Evolutionary conservation across 73 alveolate species (phyloP).

Genomic region (Paramecium caudatum): DNA sequence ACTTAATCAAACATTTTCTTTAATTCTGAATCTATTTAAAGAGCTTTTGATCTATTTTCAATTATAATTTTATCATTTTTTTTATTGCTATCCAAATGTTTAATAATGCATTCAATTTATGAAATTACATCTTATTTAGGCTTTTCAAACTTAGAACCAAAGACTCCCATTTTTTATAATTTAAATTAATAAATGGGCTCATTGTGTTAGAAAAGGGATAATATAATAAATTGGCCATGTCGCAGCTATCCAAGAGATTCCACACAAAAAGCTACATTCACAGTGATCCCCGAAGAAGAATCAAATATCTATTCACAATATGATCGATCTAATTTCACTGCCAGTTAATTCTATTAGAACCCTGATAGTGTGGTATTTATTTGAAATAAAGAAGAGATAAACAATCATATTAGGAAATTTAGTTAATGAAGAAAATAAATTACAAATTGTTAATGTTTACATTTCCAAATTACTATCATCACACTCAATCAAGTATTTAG

Average conservation of each 20-base stretch:
- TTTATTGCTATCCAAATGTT: too few relatives aligned
- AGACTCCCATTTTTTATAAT: too few relatives aligned
- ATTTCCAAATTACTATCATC: constrained; percentile 30
- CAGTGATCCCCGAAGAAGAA: constrained; percentile 50
- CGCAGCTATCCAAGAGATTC: background rate
- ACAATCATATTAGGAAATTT: constrained; percentile 3
- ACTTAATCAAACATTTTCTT: too few relatives aligned
- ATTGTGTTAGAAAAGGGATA: constrained; percentile 39
- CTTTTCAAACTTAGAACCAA: too few relatives aligned
- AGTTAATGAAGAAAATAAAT: background rate
- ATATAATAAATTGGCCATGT: constrained; percentile 49
- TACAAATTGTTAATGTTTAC: constrained; percentile 22
- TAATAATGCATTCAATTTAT: too few relatives aligned
- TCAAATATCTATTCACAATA: background rate
- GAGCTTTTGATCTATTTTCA: too few relatives aligned
- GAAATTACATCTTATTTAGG: too few relatives aligned
- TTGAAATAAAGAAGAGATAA: background rate
- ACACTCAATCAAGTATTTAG: constrained; percentile 31
- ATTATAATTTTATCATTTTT: too few relatives aligned
- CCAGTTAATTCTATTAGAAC: constrained; percentile 42
- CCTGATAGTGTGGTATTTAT: constrained; percentile 26
- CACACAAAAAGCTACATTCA: constrained; percentile 17
- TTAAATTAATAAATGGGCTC: constrained; percentile 54
- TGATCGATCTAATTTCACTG: constrained; percentile 35
- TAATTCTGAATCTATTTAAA: too few relatives aligned